A percentile compares a stretch with the other conserved stretches of the same genome.
phyloP scores from a whole-genome alignment of 2,329 filamentous ascomycete genomes.

The Cercospora nicotianae region DNA sequence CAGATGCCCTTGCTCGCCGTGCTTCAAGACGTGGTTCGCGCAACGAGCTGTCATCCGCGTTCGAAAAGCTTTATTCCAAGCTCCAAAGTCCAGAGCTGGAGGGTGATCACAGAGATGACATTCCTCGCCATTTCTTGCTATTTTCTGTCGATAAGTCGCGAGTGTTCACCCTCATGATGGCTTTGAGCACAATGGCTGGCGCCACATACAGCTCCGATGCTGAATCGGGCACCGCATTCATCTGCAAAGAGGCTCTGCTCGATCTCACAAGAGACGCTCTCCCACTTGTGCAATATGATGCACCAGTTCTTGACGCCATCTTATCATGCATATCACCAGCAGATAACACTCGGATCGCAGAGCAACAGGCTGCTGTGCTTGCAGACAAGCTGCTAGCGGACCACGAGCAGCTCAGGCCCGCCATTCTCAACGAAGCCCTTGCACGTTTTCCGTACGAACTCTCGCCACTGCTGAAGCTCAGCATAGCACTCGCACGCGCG shows the following conservation, averaged over 20 bases:
- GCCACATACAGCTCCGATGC: slow-evolving; percentile 51
- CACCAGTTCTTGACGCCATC: slow-evolving; percentile 67
- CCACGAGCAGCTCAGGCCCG: slow-evolving; percentile 53
- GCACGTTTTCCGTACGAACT: slow-evolving; percentile 85
- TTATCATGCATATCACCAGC: slow-evolving; percentile 58
- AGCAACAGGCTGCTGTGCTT: slow-evolving; percentile 33
- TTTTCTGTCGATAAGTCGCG: slow-evolving; percentile 49
- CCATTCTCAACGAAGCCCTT: slow-evolving; percentile 66
- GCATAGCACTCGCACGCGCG: slow-evolving; percentile 28
- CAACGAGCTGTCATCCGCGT: slow-evolving; percentile 21
- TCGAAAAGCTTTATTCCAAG: slow-evolving; percentile 32
- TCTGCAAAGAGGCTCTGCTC: slow-evolving; percentile 64
- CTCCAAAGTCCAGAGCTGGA: slow-evolving; percentile 27
- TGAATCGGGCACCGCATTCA: slow-evolving; percentile 58
- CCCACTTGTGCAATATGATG: slow-evolving; percentile 68
- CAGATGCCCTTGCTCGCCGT: slow-evolving; percentile 16
- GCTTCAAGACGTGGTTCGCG: slow-evolving; percentile 20
- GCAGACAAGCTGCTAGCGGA: slow-evolving; percentile 59
- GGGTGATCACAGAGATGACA: slow-evolving; percentile 47
- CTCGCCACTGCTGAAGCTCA: slow-evolving; percentile 63
- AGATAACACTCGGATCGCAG: slow-evolving; percentile 5
- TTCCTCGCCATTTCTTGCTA: slow-evolving; percentile 32
- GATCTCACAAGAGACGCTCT: slow-evolving; percentile 69
- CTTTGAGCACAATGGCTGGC: slow-evolving; percentile 48
- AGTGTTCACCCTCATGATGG: slow-evolving; percentile 52